Conservation (phyloP, 2,329 filamentous ascomycete genomes). For the Fusarium liriodendri region DNA sequence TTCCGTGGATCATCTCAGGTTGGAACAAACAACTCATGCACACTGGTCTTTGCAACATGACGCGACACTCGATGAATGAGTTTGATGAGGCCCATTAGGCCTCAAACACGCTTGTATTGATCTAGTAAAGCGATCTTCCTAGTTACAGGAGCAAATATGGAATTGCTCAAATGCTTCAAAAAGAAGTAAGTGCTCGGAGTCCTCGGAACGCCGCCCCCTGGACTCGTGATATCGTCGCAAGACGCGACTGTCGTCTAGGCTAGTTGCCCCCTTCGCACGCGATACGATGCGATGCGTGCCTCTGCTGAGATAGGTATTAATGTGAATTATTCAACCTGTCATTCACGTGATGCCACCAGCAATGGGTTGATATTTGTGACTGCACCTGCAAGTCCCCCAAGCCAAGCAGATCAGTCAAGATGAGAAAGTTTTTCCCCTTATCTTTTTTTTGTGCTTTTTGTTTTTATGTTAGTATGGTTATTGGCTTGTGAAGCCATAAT, state of each 20-base stretch:
- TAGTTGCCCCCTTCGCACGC: conserved; percentile 6
- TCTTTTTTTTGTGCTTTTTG: conserved; percentile 20
- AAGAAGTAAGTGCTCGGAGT: background rate
- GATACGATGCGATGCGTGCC: conserved; percentile 15
- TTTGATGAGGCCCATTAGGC: conserved; percentile 18
- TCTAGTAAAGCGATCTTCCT: conserved; percentile 45
- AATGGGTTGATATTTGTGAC: conserved; percentile 22
- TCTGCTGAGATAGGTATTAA: conserved; percentile 32
- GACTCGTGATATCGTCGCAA: conserved; percentile 3
- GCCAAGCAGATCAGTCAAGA: conserved; percentile 26
- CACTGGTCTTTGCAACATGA: background rate
- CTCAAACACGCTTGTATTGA: conserved; percentile 44
- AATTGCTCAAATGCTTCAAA: conserved; percentile 19
- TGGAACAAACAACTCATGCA: background rate
- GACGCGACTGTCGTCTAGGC: conserved; percentile 1
- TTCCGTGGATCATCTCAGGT: background rate
- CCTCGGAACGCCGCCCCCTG: conserved; percentile 1
- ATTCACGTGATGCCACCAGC: conserved; percentile 26
- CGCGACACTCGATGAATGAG: background rate
- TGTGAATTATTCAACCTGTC: conserved; percentile 37
- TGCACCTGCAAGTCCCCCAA: conserved; percentile 29
- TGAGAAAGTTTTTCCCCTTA: conserved; percentile 3
- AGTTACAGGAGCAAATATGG: conserved; percentile 42
- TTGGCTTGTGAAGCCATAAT: conserved; percentile 14
- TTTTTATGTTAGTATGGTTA: conserved; percentile 30